phyloP scores from a whole-genome alignment of 2,329 filamentous ascomycete genomes.

The Trichoderma arundinaceum region DNA sequence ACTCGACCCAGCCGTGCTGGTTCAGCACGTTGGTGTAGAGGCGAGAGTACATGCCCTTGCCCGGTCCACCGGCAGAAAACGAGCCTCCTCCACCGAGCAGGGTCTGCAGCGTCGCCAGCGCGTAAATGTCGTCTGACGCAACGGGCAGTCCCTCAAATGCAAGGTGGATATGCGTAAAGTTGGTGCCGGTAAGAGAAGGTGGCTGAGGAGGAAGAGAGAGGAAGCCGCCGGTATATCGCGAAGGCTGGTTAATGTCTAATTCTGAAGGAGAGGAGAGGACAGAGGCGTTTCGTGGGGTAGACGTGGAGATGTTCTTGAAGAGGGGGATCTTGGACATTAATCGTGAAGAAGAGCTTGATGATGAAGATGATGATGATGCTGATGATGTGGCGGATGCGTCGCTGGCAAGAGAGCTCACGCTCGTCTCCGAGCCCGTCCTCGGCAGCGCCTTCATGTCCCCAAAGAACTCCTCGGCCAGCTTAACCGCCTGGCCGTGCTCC shows the following conservation, averaged over 20 bases:
- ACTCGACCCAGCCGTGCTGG: constrained; percentile 97
- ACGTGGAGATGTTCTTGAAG: constrained; percentile 85
- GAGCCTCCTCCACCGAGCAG: constrained; percentile 94
- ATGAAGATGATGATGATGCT: constrained; percentile 33
- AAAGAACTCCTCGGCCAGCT: constrained; percentile 82
- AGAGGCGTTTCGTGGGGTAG: constrained; percentile 66
- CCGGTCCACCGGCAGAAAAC: constrained; percentile 94
- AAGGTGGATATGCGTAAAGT: constrained; percentile 90
- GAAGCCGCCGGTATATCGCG: constrained; percentile 93
- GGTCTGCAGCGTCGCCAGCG: constrained; percentile 91
- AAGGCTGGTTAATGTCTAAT: constrained; percentile 66
- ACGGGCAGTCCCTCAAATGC: constrained; percentile 96
- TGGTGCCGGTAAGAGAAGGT: constrained; percentile 76
- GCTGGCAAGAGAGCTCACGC: constrained; percentile 48
- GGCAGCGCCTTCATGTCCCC: constrained; percentile 79
- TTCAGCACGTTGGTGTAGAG: constrained; percentile 98
- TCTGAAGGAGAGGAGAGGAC: constrained; percentile 54
- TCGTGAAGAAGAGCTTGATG: constrained; percentile 55
- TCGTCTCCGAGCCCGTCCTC: constrained; percentile 64
- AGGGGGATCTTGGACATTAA: constrained; percentile 86
- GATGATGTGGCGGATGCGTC: constrained; percentile 43
- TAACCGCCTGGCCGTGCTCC: constrained; percentile 78
- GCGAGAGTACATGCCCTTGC: constrained; percentile 98
- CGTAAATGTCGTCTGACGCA: constrained; percentile 90
- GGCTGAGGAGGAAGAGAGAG: constrained; percentile 82